Percentiles rank a stretch among this genome's conserved stretches.
Evolutionary conservation across 2,329 filamentous ascomycete species (phyloP).

Genomic region (Acarospora socialis): DNA sequence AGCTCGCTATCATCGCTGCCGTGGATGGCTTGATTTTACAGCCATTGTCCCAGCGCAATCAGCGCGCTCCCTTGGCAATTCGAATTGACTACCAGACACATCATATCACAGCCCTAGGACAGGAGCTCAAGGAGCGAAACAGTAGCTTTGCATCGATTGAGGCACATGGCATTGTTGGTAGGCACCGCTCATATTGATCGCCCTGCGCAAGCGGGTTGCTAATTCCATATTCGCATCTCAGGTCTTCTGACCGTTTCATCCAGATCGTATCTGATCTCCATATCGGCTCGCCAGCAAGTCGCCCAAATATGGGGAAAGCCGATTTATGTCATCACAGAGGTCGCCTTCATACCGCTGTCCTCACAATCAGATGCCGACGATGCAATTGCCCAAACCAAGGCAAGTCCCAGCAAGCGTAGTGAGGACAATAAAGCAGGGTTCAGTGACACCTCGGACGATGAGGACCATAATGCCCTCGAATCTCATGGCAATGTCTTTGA

Average conservation of each 20-base stretch:
- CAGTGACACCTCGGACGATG: constrained; percentile 11
- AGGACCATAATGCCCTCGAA: constrained; percentile 4
- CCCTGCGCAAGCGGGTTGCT: constrained; percentile 10
- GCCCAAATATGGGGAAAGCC: constrained; percentile 71
- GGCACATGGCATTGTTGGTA: constrained; percentile 44
- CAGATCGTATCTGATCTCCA: constrained; percentile 70
- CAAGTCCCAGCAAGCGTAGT: constrained; percentile 28
- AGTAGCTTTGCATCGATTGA: constrained; percentile 29
- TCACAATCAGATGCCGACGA: constrained; percentile 60
- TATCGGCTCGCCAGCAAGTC: constrained; percentile 74
- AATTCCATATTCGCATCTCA: constrained; percentile 25
- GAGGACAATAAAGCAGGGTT: constrained; percentile 9
- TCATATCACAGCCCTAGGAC: constrained; percentile 34
- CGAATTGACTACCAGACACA: constrained; percentile 56
- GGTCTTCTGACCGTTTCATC: constrained; percentile 73
- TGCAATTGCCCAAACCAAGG: constrained; percentile 52
- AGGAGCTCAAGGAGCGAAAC: constrained; percentile 17
- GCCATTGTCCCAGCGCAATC: constrained; percentile 31
- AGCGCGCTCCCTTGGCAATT: constrained; percentile 43
- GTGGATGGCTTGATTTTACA: constrained; percentile 74
- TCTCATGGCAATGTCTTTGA: not conserved
- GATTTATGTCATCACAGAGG: constrained; percentile 76
- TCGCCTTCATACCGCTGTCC: constrained; percentile 76
- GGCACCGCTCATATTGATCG: constrained; percentile 9
- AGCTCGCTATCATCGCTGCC: constrained; percentile 65